Evolutionary conservation across 768 basidiomycete species (phyloP), one percentile per base, ranked within the genome.

Genomic region (Coprinellus aureogranulatus): DNA sequence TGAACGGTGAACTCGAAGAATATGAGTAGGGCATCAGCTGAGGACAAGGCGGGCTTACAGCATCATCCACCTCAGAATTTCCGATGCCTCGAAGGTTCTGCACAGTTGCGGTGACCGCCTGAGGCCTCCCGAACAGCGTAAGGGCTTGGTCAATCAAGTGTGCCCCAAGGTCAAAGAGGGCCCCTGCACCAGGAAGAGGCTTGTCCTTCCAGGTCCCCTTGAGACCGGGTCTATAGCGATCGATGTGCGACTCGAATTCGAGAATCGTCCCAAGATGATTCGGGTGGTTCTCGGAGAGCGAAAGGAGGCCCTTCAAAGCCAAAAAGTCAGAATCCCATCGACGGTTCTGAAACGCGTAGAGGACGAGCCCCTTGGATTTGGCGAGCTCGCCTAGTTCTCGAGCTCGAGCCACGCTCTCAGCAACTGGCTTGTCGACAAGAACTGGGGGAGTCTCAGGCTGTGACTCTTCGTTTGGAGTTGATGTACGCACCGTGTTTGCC

Each of bases 201-300:
- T 80, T 69, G 58, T 93, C 91, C 70, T 93, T 94, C 93, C 92
- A 96, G 0, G 84, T 82, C 12, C 85, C 82, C 63, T 87, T 88
- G 30, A 86, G 68, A 1, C 72, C 76, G 25, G 78, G 77, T 31
- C 88, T 83, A 74, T 83, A 92, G 41, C 92, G 85, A 67, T 92
- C 90, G 67, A 84, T 89, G 67, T 88, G 84, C 8, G 88, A 89
- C 68, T 90, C 89, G 55, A 91, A 87, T 65, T 91, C 89, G 5
- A 81, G 70, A 12, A 91, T 69, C 14, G 77, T 72, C 2, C 90
- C 90, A 34, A 90, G 69, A 9, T 80, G 83, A 53, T 79, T 72
- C 1, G 81, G 73, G 16, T 81, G 77, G 10, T 77, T 72, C 9
- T 78, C 65, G 16, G 85, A 82, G 20, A 86, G 75, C 8, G 74